phyloP scores from a whole-genome alignment of 2,329 filamentous ascomycete genomes.

The Colletotrichum kahawae region DNA sequence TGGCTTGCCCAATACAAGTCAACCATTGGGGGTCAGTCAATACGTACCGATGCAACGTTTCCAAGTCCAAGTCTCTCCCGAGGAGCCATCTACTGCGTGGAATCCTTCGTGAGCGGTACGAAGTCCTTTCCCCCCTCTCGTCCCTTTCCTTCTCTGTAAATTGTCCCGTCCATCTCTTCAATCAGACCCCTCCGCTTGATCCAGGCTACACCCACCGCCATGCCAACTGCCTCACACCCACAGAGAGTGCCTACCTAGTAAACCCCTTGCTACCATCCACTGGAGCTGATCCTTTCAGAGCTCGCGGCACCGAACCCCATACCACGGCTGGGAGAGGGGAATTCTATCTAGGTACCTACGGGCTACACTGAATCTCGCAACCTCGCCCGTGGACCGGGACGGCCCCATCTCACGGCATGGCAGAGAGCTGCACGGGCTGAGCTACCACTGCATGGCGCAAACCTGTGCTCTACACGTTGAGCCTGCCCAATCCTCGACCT shows the following conservation, averaged over 20 bases:
- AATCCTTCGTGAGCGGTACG: conserved; percentile 1
- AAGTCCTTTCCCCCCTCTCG: too few relatives aligned
- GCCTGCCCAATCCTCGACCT: background rate
- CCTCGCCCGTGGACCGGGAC: background rate
- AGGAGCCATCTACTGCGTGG: background rate
- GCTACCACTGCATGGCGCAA: background rate
- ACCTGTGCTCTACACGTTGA: background rate
- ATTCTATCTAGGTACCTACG: background rate
- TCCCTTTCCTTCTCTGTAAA: background rate
- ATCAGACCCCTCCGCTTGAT: background rate
- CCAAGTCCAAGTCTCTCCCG: background rate
- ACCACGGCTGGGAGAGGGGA: background rate
- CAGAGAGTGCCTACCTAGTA: too few relatives aligned
- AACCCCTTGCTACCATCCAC: background rate
- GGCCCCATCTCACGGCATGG: background rate
- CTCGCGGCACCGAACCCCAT: too few relatives aligned
- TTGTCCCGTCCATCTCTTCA: background rate
- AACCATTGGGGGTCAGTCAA: background rate
- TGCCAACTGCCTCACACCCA: too few relatives aligned
- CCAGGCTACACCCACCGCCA: too few relatives aligned
- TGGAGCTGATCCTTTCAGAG: background rate
- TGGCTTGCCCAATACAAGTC: background rate
- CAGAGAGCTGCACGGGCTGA: background rate
- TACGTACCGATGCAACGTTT: conserved; percentile 6
- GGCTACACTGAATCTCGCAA: background rate